Percentiles rank a stretch among this genome's conserved stretches.
These are phyloP conservation scores for Cicer bijugum DNA, from an alignment of 306 rosid species.

Conservation along the genomic window DNA sequence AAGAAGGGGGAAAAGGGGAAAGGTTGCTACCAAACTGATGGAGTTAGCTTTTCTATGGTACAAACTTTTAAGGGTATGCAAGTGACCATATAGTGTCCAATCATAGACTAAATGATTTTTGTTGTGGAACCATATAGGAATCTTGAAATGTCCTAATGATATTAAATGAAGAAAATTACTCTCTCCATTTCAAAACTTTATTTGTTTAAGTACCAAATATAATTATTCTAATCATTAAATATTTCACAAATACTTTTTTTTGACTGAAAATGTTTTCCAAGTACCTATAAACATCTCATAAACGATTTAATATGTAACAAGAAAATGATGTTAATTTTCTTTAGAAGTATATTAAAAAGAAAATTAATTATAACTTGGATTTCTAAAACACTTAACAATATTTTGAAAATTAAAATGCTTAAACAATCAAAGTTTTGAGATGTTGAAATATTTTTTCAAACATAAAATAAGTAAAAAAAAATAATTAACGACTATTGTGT, in stretches of 20 bases:
- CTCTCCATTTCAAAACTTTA: no score
- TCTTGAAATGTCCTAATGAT: conserved; percentile 17
- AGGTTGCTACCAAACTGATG: conserved; percentile 39
- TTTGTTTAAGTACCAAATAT: no score
- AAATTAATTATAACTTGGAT: no score
- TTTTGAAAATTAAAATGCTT: not conserved
- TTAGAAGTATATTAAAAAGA: no score
- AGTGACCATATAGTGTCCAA: conserved; percentile 39
- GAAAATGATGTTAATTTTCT: no score
- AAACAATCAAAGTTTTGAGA: not conserved
- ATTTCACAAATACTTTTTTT: no score
- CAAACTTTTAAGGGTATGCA: conserved; percentile 41
- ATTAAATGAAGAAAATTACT: no score
- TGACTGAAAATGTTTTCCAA: no score
- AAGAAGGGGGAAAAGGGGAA: conserved; percentile 28
- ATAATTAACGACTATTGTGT: not conserved
- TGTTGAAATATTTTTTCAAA: not conserved
- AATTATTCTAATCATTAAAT: no score
- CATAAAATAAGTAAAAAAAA: not conserved
- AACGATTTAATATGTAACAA: no score
- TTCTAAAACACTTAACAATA: no score
- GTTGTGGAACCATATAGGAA: conserved; percentile 43
- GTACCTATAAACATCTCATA: no score
- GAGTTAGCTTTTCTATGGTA: conserved; percentile 37
- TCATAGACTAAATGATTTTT: conserved; percentile 49